These are phyloP conservation scores for Microdochium bolleyi DNA, from an alignment of 2,329 filamentous ascomycete species.

Conservation along the genomic window DNA sequence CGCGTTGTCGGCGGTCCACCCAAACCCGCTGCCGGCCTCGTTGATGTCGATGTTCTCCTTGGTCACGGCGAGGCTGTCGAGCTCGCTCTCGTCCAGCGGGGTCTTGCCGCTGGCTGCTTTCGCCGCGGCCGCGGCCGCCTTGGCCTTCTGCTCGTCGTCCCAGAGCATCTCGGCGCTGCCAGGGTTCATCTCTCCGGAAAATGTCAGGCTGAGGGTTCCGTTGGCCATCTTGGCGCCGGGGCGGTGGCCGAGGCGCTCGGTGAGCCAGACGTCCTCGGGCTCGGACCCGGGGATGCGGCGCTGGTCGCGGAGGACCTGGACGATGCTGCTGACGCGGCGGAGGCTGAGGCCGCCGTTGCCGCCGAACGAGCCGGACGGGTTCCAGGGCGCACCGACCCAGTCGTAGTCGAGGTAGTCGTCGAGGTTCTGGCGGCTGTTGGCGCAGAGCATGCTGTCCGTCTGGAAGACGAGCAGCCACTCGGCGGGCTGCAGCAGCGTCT, in stretches of 20 bases:
- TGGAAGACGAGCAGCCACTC: conserved; percentile 49
- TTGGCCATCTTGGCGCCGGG: conserved; percentile 42
- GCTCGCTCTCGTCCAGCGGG: conserved; percentile 10
- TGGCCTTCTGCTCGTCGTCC: conserved; percentile 10
- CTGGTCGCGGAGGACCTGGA: conserved; percentile 42
- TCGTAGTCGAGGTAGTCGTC: conserved; percentile 44
- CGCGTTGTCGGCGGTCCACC: not conserved
- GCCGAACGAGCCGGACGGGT: conserved; percentile 29
- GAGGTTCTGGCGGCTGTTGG: conserved; percentile 36
- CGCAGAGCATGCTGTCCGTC: conserved; percentile 47
- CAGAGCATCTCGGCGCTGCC: conserved; percentile 22
- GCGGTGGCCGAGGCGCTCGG: conserved; percentile 39
- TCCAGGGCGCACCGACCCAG: conserved; percentile 46
- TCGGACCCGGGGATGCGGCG: conserved; percentile 31
- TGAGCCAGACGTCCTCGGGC: conserved; percentile 50
- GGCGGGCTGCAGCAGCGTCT: conserved; percentile 35
- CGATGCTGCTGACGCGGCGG: conserved; percentile 42
- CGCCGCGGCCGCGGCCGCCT: conserved; percentile 14
- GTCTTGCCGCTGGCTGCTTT: conserved; percentile 21
- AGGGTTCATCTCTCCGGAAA: conserved; percentile 40
- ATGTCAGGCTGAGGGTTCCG: conserved; percentile 36
- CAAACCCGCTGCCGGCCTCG: not conserved
- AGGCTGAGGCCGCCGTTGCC: conserved; percentile 46
- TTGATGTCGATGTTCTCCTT: not conserved
- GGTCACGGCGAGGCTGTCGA: not conserved